Evolutionary conservation across 2,329 filamentous ascomycete genomes (phyloP), one percentile per base, ranked within the genome.

Genomic region (Aspergillus sp.): DNA sequence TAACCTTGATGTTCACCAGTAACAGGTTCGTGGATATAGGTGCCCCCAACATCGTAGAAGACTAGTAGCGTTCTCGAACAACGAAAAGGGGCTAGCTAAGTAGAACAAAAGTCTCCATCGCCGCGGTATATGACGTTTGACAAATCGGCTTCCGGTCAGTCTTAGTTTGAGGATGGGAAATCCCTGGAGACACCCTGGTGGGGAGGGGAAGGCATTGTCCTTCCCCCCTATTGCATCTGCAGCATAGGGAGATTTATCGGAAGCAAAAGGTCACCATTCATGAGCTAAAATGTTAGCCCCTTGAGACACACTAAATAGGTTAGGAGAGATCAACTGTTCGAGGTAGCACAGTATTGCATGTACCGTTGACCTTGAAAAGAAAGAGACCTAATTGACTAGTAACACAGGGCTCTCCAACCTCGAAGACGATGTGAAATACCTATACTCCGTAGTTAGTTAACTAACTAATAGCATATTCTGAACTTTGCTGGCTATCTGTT

Each of bases 41-140:
- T 13, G 5, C 13, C 41, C 41, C 41, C 5, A 21, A 23, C 21
- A 5, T 15, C 10, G 32, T 36, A 36, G 32, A 36, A 36, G 32
- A 36, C 32, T 36, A 36, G 32, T 45, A 17, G 21, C 23, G 25
- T 32, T 17, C 25, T 30, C 47, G n/a, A 50, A 50, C 15, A 50
- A 25, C 17, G 30, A 49, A 49, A 49, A 30, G 47, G 47, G 47
- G 47, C 23, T n/a, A 19, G 47, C 23, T n/a, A 17, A 23, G 47
- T 15, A 50, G 10, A 32, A 50, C 25, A 32, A 13, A 36, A 32
- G 47, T 8, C 47, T 30, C 47, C 47, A 50, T 32, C 25, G 47
- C 9, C 25, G 32, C 32, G 47, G 47, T 50, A 30, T 50, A 50
- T 50, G 47, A 50, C 47, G 47, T 50, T 50, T 50, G 47, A 50